Evolutionary conservation across 192 early-diverging fungal genomes (phyloP), one percentile per base, ranked within the genome.

Genomic region (Radiomyces spectabilis): DNA sequence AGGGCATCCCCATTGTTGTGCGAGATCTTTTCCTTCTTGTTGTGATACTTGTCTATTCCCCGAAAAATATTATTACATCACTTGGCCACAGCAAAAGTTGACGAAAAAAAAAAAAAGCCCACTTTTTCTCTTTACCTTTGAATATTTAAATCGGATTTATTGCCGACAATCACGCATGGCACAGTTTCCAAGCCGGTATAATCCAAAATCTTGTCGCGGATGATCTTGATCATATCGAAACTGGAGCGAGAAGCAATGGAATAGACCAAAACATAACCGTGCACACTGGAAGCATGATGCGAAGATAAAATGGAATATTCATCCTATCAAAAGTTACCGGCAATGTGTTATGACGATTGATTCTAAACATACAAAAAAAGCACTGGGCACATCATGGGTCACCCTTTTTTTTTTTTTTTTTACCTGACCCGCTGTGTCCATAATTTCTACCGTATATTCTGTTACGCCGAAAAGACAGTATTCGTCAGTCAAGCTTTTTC

Each of bases 341-440:
- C n/a, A n/a, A n/a, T n/a, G n/a, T n/a, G n/a, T n/a, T n/a, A n/a
- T n/a, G n/a, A n/a, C n/a, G n/a, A n/a, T n/a, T n/a, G n/a, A n/a
- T n/a, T n/a, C n/a, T 37, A 12, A 26, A 38, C 27, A 16, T 40
- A 55, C 37, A 51, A 25, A 22, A 15, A 6, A 25, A 32, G 25
- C 21, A 57, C 16, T 31, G 26, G n/a, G 22, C 12, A 58, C 2
- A 38, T 16, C 30, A 53, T 5, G 22, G 12, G 1, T 33, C 15
- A 35, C 13, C 22, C 21, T 29, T 16, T 9, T 27, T 7, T 12
- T 31, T 48, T 31, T 25, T 34, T 15, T 13, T 38, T 59, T 69
- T 84, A 83, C 83, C 79, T 95, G 93, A 47, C 96, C 96, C 6
- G 96, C 91, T 7, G 96, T 97, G 64, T 98, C 96, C 57, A 92